These are phyloP conservation scores for Somion occarium DNA, from an alignment of 1,284 basidiomycete species.

Conservation along the genomic window DNA sequence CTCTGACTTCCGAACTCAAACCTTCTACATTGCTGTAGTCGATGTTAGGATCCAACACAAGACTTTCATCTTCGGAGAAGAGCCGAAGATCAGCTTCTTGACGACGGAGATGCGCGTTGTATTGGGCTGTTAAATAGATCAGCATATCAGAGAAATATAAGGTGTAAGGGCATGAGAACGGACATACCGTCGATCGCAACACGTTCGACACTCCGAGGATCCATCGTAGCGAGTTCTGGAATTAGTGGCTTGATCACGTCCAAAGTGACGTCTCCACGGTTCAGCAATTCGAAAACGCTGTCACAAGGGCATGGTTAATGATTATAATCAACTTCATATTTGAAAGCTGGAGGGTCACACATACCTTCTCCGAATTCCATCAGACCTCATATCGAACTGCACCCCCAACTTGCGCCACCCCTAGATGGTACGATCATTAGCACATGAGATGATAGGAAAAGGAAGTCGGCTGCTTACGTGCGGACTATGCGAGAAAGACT, in stretches of 20 bases:
- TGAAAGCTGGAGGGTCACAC: too few species aligned
- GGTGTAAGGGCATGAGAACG: too few species aligned
- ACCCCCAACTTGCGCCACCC: constrained; percentile 59
- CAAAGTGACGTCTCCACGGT: constrained; percentile 55
- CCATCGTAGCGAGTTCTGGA: constrained; percentile 50
- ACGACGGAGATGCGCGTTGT: constrained; percentile 57
- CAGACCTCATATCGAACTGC: constrained; percentile 37
- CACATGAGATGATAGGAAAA: not conserved
- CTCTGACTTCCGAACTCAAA: constrained; percentile 72
- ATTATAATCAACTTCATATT: too few species aligned
- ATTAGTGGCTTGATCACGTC: constrained; percentile 43
- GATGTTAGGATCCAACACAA: constrained; percentile 63
- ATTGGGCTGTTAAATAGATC: constrained; percentile 40
- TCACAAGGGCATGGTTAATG: not conserved
- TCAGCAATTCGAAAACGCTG: constrained; percentile 74
- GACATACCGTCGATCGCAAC: constrained; percentile 67
- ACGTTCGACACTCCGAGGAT: constrained; percentile 51
- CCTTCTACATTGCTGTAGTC: constrained; percentile 67
- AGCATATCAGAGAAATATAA: constrained; percentile 1
- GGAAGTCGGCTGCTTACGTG: constrained; percentile 42
- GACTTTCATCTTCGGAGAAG: constrained; percentile 75
- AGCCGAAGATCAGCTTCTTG: constrained; percentile 75
- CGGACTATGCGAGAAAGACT: constrained; percentile 47
- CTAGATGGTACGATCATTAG: constrained; percentile 26
- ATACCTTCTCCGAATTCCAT: constrained; percentile 61